Conservation (phyloP, 768 basidiomycete genomes). For the Leccinellum rugosiceps region DNA sequence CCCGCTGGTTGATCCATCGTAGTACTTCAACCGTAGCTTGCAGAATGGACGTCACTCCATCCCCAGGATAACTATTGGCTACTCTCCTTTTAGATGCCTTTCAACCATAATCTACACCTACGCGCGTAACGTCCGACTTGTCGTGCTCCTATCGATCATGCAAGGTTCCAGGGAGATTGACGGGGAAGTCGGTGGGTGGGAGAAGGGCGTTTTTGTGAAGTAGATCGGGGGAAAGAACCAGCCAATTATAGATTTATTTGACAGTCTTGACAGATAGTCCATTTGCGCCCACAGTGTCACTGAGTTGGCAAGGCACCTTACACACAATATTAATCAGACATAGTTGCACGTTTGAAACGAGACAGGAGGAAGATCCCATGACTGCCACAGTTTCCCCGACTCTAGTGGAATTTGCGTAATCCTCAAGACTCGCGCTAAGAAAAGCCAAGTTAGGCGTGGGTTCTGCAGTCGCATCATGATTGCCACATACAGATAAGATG, state of each 20-base stretch:
- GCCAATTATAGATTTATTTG: background rate
- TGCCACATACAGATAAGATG: no score
- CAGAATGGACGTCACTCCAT: background rate
- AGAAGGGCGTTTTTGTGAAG: background rate
- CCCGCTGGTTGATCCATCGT: no score
- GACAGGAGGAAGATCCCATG: no score
- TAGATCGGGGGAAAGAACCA: background rate
- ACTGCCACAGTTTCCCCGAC: no score
- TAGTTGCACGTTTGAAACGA: no score
- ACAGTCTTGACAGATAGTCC: background rate
- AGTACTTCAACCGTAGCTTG: background rate
- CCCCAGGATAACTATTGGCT: background rate
- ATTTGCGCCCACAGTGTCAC: background rate
- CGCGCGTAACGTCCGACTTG: background rate
- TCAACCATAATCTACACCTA: background rate
- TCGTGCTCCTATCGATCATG: background rate
- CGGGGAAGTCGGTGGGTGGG: background rate
- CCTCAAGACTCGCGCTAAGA: no score
- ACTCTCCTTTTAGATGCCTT: background rate
- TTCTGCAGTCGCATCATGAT: no score
- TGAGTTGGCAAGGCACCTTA: background rate
- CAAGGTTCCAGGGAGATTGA: background rate
- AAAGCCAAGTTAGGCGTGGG: no score
- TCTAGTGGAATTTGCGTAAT: no score
- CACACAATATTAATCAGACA: no score